phyloP scores from a whole-genome alignment of 768 basidiomycete genomes.

The Pisolithus albus region DNA sequence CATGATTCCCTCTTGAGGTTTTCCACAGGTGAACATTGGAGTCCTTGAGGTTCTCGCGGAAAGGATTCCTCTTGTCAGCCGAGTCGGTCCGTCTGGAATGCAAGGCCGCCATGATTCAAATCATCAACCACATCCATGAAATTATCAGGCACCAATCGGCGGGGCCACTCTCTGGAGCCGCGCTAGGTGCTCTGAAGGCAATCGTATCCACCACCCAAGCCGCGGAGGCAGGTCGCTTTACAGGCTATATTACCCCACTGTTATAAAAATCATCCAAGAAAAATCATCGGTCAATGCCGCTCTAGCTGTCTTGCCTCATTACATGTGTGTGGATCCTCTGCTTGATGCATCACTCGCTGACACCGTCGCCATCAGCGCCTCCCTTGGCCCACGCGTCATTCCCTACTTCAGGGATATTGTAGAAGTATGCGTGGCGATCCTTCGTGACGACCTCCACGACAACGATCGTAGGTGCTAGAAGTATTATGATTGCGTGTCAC shows the following conservation, averaged over 20 bases:
- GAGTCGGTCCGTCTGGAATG: slow-evolving; percentile 47
- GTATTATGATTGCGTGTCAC: neutral
- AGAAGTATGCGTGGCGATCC: slow-evolving; percentile 43
- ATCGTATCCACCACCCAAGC: slow-evolving; percentile 51
- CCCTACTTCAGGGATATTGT: slow-evolving; percentile 75
- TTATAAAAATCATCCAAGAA: slow-evolving; percentile 46
- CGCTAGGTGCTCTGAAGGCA: slow-evolving; percentile 54
- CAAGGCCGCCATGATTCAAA: slow-evolving; percentile 43
- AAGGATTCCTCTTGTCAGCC: slow-evolving; percentile 56
- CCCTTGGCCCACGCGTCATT: slow-evolving; percentile 83
- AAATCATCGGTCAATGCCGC: slow-evolving; percentile 35
- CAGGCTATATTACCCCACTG: slow-evolving; percentile 50
- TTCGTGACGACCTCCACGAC: slow-evolving; percentile 34
- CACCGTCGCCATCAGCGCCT: slow-evolving; percentile 38
- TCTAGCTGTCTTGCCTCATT: slow-evolving; percentile 47
- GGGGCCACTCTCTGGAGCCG: slow-evolving; percentile 34
- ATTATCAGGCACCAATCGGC: slow-evolving; percentile 40
- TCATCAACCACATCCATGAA: slow-evolving; percentile 44
- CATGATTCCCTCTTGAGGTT: neutral
- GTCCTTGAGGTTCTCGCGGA: slow-evolving; percentile 66
- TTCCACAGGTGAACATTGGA: slow-evolving; percentile 50
- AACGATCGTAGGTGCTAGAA: slow-evolving; percentile 27
- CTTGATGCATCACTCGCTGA: neutral
- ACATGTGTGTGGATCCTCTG: slow-evolving; percentile 45
- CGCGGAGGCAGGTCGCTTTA: slow-evolving; percentile 62